Conservation (phyloP, 495 filamentous ascomycete genomes). For the Neohortaea acidophila region DNA sequence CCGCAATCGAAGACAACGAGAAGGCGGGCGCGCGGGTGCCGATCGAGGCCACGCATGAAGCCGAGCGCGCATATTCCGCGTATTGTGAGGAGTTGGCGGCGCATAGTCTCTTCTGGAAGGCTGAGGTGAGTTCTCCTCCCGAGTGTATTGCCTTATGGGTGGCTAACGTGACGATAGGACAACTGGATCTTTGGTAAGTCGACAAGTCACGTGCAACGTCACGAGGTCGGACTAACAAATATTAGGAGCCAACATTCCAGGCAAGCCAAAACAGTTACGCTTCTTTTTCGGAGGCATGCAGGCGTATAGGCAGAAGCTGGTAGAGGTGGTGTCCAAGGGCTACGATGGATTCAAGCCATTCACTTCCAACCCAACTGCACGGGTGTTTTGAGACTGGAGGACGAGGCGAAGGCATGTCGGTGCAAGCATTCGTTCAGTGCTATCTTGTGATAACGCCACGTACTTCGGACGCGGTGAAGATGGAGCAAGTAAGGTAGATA, state of each 20-base stretch:
- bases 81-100: conserved; percentile 6
- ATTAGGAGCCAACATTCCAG: conserved; percentile 4
- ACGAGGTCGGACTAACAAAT: no score
- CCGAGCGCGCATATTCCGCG: conserved; percentile 4
- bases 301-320: conserved; percentile 1
- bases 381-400: no score
- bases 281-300: conserved; percentile 9
- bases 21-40: not conserved
- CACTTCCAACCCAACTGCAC: not conserved
- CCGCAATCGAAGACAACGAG: not conserved
- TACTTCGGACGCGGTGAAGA: no score
- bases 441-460: no score
- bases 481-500: no score
- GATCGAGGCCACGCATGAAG: conserved; percentile 5
- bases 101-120: conserved; percentile 8
- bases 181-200: no score
- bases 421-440: not conserved
- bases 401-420: not conserved
- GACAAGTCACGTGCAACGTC: no score
- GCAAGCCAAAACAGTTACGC: conserved; percentile 1
- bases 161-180: no score
- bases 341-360: conserved; percentile 4
- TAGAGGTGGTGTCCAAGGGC: conserved; percentile 1
- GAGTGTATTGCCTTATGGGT: no score
- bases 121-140: not conserved